phyloP scores from a whole-genome alignment of 2,329 filamentous ascomycete species.

The Aspergillus tamarii region DNA sequence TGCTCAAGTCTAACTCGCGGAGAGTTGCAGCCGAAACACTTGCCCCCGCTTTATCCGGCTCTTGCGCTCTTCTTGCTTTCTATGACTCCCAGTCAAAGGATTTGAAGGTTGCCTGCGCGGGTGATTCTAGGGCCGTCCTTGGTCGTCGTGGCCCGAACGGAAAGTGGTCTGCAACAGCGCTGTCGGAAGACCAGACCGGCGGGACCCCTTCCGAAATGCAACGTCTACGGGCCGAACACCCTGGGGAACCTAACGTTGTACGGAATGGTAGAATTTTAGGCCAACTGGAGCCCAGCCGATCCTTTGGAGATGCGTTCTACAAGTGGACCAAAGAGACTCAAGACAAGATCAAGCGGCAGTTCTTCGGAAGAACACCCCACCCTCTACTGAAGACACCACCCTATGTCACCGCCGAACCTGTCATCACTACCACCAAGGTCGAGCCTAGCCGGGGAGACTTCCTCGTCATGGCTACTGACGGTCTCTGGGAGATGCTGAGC shows the following conservation, averaged over 20 bases:
- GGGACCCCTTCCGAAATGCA: constrained; percentile 81
- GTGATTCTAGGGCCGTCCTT: constrained; percentile 92
- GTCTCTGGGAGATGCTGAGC: constrained; percentile 98
- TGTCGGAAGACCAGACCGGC: constrained; percentile 94
- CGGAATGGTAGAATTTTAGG: constrained; percentile 88
- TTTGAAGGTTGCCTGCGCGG: constrained; percentile 90
- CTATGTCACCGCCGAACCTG: constrained; percentile 94
- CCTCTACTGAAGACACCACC: constrained; percentile 84
- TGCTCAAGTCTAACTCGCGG: constrained; percentile 86
- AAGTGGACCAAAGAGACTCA: constrained; percentile 92
- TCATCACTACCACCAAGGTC: constrained; percentile 91
- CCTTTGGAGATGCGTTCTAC: constrained; percentile 95
- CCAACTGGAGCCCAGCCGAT: constrained; percentile 86
- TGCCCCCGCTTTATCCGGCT: constrained; percentile 92
- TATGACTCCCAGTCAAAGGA: constrained; percentile 88
- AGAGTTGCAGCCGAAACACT: constrained; percentile 88
- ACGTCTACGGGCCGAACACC: constrained; percentile 82
- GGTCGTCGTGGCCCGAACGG: constrained; percentile 76
- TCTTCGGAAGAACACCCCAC: constrained; percentile 82
- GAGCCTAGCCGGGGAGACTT: constrained; percentile 91
- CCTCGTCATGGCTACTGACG: constrained; percentile 93
- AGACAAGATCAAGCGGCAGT: constrained; percentile 77
- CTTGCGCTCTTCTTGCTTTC: constrained; percentile 93
- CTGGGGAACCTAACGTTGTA: constrained; percentile 84
- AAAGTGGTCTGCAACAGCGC: constrained; percentile 88